A percentile compares a stretch with the other conserved stretches of the same genome.
These are phyloP conservation scores for Gracilariopsis chorda DNA, from an alignment of 23 red algal genomes.

Conservation along the genomic window DNA sequence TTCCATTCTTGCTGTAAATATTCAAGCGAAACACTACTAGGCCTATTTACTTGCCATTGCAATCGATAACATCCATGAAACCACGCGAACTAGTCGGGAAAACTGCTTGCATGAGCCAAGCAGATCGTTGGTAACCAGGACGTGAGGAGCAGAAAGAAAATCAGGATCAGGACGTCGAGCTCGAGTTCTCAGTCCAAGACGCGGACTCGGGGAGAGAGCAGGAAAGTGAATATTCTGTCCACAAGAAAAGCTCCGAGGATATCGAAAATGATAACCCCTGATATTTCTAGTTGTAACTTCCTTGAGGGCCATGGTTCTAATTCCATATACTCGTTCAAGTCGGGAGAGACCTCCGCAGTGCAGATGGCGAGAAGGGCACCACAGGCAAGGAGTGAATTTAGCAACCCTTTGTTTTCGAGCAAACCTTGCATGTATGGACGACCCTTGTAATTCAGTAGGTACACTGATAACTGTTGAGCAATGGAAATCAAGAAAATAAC, in stretches of 20 bases:
- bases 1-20: constrained; percentile 34
- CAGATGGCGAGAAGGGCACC: constrained; percentile 36
- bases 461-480: constrained; percentile 87
- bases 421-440: constrained; percentile 95
- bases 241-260: constrained; percentile 48
- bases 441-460: constrained; percentile 93
- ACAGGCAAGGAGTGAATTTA: constrained; percentile 46
- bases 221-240: constrained; percentile 56
- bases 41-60: too few species aligned
- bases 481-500: constrained; percentile 94
- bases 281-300: constrained; percentile 27
- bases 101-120: too few species aligned
- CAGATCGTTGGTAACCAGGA: too few species aligned
- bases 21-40: too few species aligned
- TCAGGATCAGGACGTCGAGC: neutral
- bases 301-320: constrained; percentile 59
- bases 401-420: constrained; percentile 60
- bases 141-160: neutral
- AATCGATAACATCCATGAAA: too few species aligned
- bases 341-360: constrained; percentile 57
- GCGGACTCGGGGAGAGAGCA: constrained; percentile 37
- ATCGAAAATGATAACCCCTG: constrained; percentile 46
- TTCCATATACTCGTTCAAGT: constrained; percentile 74
- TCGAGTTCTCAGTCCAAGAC: constrained; percentile 36
- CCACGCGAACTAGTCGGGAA: too few species aligned